These are phyloP conservation scores for Coemansia sp. DNA, from an alignment of 192 early-diverging fungal genomes.

Conservation along the genomic window DNA sequence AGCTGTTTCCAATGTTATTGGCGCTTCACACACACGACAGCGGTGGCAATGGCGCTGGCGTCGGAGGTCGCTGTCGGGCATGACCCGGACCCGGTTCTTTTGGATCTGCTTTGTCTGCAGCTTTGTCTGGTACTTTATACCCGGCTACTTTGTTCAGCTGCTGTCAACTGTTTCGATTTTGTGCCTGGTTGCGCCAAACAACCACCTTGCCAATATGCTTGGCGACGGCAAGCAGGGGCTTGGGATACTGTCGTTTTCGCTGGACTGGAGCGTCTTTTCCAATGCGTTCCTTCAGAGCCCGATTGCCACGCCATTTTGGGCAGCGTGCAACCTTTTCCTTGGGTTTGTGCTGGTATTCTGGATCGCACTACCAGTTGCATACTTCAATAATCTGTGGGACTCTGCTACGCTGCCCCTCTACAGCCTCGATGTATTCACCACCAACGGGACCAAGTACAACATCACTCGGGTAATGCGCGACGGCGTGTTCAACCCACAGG, in stretches of 20 bases:
- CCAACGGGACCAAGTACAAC: conserved; percentile 57
- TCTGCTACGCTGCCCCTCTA: conserved; percentile 60
- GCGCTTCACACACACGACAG: background rate
- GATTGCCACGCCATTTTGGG: conserved; percentile 74
- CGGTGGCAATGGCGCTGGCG: conserved; percentile 16
- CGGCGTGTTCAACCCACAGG: conserved; percentile 53
- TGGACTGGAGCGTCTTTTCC: conserved; percentile 72
- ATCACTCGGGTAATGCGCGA: conserved; percentile 55
- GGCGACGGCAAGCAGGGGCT: conserved; percentile 59
- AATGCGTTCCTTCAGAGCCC: conserved; percentile 58
- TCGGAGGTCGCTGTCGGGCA: background rate
- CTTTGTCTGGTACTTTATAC: conserved; percentile 60
- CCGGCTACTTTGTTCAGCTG: conserved; percentile 63
- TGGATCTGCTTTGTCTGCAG: conserved; percentile 48
- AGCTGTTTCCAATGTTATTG: background rate
- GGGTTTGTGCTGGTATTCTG: conserved; percentile 71
- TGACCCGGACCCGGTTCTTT: conserved; percentile 54
- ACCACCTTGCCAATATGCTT: conserved; percentile 41
- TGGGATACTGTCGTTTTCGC: conserved; percentile 63
- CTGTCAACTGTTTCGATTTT: conserved; percentile 63
- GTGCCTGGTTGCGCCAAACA: conserved; percentile 54
- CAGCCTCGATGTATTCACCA: conserved; percentile 57
- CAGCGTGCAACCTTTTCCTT: conserved; percentile 65
- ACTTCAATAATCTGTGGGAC: conserved; percentile 66
- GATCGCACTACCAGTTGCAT: conserved; percentile 68